Evolutionary conservation across 2,329 filamentous ascomycete genomes (phyloP), one percentile per base, ranked within the genome.

Genomic region (Blumeria hordei): DNA sequence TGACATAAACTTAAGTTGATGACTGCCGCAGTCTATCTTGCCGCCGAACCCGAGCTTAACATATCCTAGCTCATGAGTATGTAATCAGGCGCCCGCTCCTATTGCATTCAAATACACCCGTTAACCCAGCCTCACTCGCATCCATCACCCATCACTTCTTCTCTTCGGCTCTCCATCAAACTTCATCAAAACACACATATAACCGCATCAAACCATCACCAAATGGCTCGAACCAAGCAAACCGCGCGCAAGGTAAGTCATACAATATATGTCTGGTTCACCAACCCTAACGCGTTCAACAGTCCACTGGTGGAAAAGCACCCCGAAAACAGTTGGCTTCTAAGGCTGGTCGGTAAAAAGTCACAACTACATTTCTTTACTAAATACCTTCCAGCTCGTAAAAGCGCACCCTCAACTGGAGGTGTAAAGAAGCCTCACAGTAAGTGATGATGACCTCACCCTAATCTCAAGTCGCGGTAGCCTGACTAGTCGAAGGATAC

Each of bases 271-370:
- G 33, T 2, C 14, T 8, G 1, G 9, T 4, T 53, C 7, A 61
- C 57, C 56, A 56, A 14, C 32, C 41, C 41, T 65, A 62, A 65
- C 59, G 58, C 54, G 32, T 18, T 54, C 47, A 11, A 57, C 57
- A 84, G 77, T 83, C 80, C 70, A 84, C 80, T 66, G 80, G 80
- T 80, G 80, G 80, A 76, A 83, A 84, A 76, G 80, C 80, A 64
- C 80, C 80, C 60, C 78, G 80, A 73, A 98, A 98, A 86, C 88
- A 95, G 81, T 88, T 96, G 68, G 90, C 90, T 66, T 94, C 88
- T 78, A 85, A 85, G 79, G 92, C 90, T 64, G 49, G 49, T 51
- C 11, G 10, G 49, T 51, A 36, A 36, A 7, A 4, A 35, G n/a
- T 1, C 1, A 14, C 1, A 6, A 11, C 33, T 16, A 18, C 0